A percentile compares a stretch with the other conserved stretches of the same genome.
Evolutionary conservation across 2,329 filamentous ascomycete species (phyloP).

Genomic region (Aspergillus neotritici): DNA sequence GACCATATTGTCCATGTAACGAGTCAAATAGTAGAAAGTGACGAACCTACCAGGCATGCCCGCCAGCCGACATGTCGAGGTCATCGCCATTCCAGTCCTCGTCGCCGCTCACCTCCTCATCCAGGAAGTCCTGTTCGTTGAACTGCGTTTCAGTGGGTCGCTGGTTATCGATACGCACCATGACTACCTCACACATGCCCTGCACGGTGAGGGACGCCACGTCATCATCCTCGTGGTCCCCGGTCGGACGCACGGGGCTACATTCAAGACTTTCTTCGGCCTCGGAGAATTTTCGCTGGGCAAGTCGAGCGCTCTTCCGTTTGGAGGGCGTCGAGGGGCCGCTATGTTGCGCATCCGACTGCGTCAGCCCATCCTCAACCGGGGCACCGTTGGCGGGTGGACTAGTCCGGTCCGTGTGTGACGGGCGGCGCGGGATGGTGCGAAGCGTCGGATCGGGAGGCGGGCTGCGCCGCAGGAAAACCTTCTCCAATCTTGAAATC

Average conservation of each 20-base stretch:
- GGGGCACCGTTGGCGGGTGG: background rate
- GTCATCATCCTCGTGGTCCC: constrained; percentile 7
- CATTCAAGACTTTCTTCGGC: constrained; percentile 17
- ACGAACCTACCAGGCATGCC: constrained; percentile 19
- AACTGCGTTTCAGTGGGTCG: constrained; percentile 55
- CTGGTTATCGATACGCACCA: constrained; percentile 57
- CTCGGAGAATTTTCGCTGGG: constrained; percentile 23
- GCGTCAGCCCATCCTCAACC: constrained; percentile 4
- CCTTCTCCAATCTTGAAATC: constrained; percentile 61
- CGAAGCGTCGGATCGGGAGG: constrained; percentile 28
- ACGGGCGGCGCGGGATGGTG: constrained; percentile 17
- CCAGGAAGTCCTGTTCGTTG: constrained; percentile 56
- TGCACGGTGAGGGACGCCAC: constrained; percentile 37
- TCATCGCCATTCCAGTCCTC: constrained; percentile 57
- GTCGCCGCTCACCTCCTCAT: constrained; percentile 55
- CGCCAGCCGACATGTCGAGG: constrained; percentile 14
- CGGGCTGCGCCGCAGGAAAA: constrained; percentile 35
- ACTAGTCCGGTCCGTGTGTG: constrained; percentile 2
- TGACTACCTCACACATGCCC: constrained; percentile 54
- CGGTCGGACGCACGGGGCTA: constrained; percentile 5
- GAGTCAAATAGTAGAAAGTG: background rate
- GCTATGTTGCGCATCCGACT: constrained; percentile 12
- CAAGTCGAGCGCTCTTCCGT: constrained; percentile 38
- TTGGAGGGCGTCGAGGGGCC: constrained; percentile 22
- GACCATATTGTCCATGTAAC: no score